Evolutionary conservation across 2,329 filamentous ascomycete genomes (phyloP), one percentile per base, ranked within the genome.

Genomic region (Ambrosiella cleistominuta): DNA sequence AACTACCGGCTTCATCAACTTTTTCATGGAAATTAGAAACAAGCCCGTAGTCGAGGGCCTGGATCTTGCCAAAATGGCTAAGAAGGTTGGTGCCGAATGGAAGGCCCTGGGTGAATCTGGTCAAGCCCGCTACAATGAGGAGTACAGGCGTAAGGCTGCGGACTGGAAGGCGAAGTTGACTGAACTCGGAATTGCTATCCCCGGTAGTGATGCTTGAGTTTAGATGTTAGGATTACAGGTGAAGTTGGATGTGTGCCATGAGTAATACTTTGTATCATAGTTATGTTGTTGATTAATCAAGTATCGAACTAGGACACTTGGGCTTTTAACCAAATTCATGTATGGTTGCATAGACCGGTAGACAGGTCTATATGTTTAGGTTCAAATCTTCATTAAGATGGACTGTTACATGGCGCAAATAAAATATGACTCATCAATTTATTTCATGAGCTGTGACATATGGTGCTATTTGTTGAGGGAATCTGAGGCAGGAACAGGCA

Each of bases 81-180:
- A 62, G 60, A 52, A 39, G 3, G 57, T 74, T 12, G 57, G 57
- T 38, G 15, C 60, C 1, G 68, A 72, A 60, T 81, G 76, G 77
- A 74, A 70, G 62, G 55, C 52, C 0, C 57, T 80, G 56, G 64
- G 68, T 45, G 64, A 65, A 1, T 62, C 68, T 0, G 71, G 77
- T 62, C 75, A 73, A 65, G 62, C 69, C 54, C 15, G 38, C 15
- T 53, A 40, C 27, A 45, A 35, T 12, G 45, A 54, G 12, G 27
- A 51, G 27, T 58, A 57, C 37, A 15, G n/a, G 11, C n/a, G 51
- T 8, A 40, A 19, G 11, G 15, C 38, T 39, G 35, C 51, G 45
- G 38, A 40, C n/a, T 38, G 45, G 51, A 7, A 51, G 17, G 11
- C 7, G 27, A 27, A 27, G 27, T 47, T 47, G n/a, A 2, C 11